Evolutionary conservation across 331 rosid species (phyloP).

Genomic region (Rosa hybrid): DNA sequence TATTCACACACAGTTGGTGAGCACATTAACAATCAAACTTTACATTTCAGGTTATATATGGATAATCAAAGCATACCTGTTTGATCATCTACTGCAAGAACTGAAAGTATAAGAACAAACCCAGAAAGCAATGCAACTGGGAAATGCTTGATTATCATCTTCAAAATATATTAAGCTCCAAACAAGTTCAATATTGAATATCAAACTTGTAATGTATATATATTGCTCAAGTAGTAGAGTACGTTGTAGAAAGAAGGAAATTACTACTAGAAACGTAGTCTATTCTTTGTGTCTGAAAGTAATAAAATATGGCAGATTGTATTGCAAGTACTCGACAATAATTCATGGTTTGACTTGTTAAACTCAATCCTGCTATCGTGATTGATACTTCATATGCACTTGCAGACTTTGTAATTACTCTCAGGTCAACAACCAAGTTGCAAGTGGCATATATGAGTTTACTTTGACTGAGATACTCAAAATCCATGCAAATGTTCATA

Average conservation of each 20-base stretch:
- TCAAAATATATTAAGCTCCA: not conserved
- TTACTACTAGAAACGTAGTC: not conserved
- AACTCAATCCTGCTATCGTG: not conserved
- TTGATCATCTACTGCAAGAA: conserved; percentile 34
- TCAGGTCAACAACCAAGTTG: not conserved
- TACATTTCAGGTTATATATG: not conserved
- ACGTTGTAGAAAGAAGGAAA: too few relatives aligned
- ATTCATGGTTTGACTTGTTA: not conserved
- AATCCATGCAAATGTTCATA: not conserved
- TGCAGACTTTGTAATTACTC: not conserved
- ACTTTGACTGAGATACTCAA: not conserved
- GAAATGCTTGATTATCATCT: conserved; percentile 10
- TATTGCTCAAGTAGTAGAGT: not conserved
- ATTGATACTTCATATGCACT: not conserved
- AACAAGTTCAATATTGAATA: not conserved
- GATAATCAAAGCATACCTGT: conserved; percentile 24
- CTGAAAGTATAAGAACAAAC: conserved; percentile 15
- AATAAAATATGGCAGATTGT: not conserved
- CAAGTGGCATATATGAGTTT: conserved; percentile 3
- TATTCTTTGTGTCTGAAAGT: not conserved
- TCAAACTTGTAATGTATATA: not conserved
- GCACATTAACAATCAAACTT: not conserved
- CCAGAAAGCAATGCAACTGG: conserved; percentile 18
- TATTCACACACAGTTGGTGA: not conserved
- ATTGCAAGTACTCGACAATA: not conserved